Evolutionary conservation across 2,329 filamentous ascomycete species (phyloP).

Genomic region (Phialophora chinensis): DNA sequence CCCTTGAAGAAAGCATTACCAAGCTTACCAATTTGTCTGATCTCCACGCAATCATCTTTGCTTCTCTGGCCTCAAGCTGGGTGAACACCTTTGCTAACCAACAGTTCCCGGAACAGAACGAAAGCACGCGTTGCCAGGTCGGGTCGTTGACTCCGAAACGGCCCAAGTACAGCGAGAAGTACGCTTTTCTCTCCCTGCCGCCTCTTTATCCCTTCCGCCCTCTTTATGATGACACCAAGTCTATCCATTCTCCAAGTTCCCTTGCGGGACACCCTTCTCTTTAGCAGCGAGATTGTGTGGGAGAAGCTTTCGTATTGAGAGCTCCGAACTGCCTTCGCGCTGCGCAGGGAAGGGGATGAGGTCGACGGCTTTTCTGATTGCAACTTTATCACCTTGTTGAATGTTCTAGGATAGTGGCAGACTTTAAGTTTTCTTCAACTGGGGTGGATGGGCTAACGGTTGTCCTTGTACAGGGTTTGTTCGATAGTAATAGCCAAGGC

Average conservation of each 20-base stretch:
- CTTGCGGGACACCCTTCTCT: slow-evolving; percentile 25
- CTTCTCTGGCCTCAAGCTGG: too few species aligned
- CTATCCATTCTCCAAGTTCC: slow-evolving; percentile 67
- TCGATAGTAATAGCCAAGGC: slow-evolving; percentile 3
- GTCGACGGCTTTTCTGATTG: slow-evolving; percentile 40
- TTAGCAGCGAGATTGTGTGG: slow-evolving; percentile 8
- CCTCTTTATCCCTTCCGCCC: not conserved
- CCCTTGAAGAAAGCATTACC: slow-evolving; percentile 62
- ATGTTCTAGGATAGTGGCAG: not conserved
- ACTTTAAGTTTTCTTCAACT: not conserved
- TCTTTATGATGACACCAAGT: slow-evolving; percentile 63
- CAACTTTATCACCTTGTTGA: not conserved
- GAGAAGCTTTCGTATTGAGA: slow-evolving; percentile 20
- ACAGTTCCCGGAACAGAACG: not conserved
- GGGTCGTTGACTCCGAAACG: not conserved
- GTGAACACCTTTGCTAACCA: not conserved
- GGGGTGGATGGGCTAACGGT: not conserved
- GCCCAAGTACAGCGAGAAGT: not conserved
- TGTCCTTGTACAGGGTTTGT: slow-evolving; percentile 9
- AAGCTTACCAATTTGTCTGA: slow-evolving; percentile 60
- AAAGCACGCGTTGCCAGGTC: not conserved
- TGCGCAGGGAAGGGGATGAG: slow-evolving; percentile 36
- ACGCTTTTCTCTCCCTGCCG: not conserved
- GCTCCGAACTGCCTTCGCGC: slow-evolving; percentile 5
- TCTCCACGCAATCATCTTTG: not conserved